A percentile compares a stretch with the other conserved stretches of the same genome.
These are phyloP conservation scores for Fusarium proliferatum DNA, from an alignment of 2,329 filamentous ascomycete species.

Conservation along the genomic window DNA sequence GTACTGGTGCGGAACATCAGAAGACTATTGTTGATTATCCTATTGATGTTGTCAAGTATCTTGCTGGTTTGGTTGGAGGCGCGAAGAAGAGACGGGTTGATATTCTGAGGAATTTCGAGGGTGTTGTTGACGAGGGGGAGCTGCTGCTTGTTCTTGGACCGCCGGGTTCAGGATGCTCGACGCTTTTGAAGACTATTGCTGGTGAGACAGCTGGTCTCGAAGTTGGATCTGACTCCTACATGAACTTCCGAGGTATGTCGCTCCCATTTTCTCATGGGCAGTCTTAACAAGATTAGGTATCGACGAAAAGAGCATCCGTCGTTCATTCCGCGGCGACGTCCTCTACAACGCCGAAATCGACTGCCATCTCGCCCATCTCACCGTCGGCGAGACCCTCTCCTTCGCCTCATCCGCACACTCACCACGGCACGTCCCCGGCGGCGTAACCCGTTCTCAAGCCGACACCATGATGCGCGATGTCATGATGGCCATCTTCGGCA, in stretches of 20 bases:
- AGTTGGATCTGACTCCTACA: conserved; percentile 40
- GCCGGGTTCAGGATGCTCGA: conserved; percentile 66
- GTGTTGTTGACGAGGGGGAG: conserved; percentile 45
- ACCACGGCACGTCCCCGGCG: conserved; percentile 62
- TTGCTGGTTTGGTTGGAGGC: not conserved
- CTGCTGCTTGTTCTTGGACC: conserved; percentile 60
- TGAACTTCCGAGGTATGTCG: conserved; percentile 64
- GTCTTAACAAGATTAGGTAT: conserved; percentile 34
- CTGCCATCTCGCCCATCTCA: conserved; percentile 74
- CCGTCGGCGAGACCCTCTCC: conserved; percentile 70
- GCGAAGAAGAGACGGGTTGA: conserved; percentile 34
- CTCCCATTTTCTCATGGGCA: rapidly evolving
- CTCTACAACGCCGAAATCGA: conserved; percentile 75
- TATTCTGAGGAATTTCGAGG: conserved; percentile 46
- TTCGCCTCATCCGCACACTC: conserved; percentile 73
- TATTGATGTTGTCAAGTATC: conserved; percentile 19
- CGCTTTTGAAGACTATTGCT: conserved; percentile 65
- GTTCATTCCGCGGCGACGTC: conserved; percentile 63
- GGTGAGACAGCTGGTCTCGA: conserved; percentile 60
- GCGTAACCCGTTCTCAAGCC: conserved; percentile 17
- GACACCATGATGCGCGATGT: conserved; percentile 58
- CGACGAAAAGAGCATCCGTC: conserved; percentile 50
- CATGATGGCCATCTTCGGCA: conserved; percentile 80
- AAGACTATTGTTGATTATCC: conserved; percentile 40
- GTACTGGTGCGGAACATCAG: conserved; percentile 39